Conservation (phyloP, 1,284 basidiomycete species). For the Leccinum olivaceoglutinosum region DNA sequence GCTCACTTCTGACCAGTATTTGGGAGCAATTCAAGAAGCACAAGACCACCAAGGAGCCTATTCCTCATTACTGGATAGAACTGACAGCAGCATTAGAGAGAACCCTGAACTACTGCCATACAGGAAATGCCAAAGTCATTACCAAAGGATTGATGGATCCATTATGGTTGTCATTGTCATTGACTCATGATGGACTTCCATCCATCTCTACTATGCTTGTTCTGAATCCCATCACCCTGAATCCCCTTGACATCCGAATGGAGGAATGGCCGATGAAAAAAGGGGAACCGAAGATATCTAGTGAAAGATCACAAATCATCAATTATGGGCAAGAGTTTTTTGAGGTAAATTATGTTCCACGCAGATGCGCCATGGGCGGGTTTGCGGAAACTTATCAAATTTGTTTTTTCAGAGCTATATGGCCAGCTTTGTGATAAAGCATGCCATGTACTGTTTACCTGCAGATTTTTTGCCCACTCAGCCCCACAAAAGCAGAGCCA, state of each 20-base stretch:
- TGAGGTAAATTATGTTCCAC: no score
- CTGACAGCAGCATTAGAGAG: conserved; percentile 2
- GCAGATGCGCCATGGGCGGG: no score
- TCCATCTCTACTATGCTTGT: background rate
- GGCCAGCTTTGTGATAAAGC: background rate
- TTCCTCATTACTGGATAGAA: conserved; percentile 4
- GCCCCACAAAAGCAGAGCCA: background rate
- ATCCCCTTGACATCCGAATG: background rate
- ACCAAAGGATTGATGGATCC: conserved; percentile 7
- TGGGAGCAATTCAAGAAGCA: background rate
- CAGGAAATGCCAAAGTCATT: conserved; percentile 5
- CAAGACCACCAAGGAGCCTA: background rate
- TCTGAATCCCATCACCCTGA: background rate
- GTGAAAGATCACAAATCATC: no score
- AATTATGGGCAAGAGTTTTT: no score
- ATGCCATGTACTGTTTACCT: background rate
- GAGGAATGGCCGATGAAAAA: background rate
- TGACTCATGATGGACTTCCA: conserved; percentile 2
- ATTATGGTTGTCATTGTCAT: conserved; percentile 1
- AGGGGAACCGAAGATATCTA: background rate
- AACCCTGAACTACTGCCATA: conserved; percentile 4
- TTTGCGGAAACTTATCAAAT: no score
- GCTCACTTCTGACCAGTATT: background rate
- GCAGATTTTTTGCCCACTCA: background rate
- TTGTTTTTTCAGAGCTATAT: background rate